These are phyloP conservation scores for Barbarea vulgaris DNA, from an alignment of 345 rosid genomes.

Conservation along the genomic window DNA sequence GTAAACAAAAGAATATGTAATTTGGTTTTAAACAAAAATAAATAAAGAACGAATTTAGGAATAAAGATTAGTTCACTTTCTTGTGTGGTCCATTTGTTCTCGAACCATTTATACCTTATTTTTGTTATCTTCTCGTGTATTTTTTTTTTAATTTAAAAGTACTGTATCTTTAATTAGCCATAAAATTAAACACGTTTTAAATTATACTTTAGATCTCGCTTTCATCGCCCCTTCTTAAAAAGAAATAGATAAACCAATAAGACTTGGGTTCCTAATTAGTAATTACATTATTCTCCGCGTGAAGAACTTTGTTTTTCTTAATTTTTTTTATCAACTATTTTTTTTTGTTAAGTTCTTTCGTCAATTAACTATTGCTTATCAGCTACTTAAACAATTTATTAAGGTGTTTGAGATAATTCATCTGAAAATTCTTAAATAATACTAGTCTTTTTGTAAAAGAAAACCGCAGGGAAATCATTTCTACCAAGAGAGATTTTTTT, in stretches of 20 bases:
- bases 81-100: conserved; percentile 33
- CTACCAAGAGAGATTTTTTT: no score
- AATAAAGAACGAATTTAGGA: conserved; percentile 4
- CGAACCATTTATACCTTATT: conserved; percentile 26
- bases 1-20: conserved; percentile 24
- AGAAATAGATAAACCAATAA: neutral
- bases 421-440: neutral
- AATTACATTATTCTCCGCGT: neutral
- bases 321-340: neutral
- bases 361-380: neutral
- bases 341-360: neutral
- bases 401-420: neutral
- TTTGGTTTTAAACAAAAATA: neutral
- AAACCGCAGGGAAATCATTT: neutral
- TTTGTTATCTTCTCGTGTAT: conserved; percentile 10
- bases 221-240: neutral
- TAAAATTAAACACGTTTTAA: neutral
- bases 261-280: neutral
- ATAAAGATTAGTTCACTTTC: conserved; percentile 33
- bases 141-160: neutral
- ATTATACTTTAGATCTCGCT: neutral
- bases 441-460: neutral
- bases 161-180: neutral
- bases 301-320: neutral
- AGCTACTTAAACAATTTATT: no score